Evolutionary conservation across 2,329 filamentous ascomycete genomes (phyloP).

Genomic region (Trichoderma sp.): DNA sequence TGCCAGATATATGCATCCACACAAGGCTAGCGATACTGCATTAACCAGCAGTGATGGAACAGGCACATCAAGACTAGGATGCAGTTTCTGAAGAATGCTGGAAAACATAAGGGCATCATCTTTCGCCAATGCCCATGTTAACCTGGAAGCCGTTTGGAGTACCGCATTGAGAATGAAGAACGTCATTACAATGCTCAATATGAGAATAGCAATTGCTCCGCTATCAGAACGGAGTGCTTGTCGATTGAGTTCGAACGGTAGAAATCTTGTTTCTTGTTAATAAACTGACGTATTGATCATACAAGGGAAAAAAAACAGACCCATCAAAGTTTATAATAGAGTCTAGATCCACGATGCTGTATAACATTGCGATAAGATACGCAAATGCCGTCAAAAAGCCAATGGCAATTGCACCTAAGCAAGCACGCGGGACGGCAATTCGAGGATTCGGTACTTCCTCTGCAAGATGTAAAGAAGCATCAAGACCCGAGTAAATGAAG

Average conservation of each 20-base stretch:
- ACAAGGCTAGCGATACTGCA: neutral
- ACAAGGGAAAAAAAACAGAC: neutral
- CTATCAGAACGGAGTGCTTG: neutral
- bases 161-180: slow-evolving; percentile 21
- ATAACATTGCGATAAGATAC: slow-evolving; percentile 31
- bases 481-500: slow-evolving; percentile 38
- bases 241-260: neutral
- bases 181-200: slow-evolving; percentile 14
- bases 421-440: slow-evolving; percentile 32
- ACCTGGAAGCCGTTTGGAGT: slow-evolving; percentile 21
- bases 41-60: neutral
- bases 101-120: slow-evolving; percentile 22
- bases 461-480: slow-evolving; percentile 38
- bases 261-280: neutral
- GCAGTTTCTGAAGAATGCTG: neutral
- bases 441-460: slow-evolving; percentile 36
- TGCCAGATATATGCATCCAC: neutral
- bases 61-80: neutral
- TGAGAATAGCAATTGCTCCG: neutral
- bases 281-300: neutral
- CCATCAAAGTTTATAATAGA: slow-evolving; percentile 10
- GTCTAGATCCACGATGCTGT: slow-evolving; percentile 26
- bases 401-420: slow-evolving; percentile 32
- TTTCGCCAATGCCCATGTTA: slow-evolving; percentile 24
- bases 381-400: slow-evolving; percentile 34